Evolutionary conservation across 352 stramenopile genomes (phyloP).

Genomic region (Pythium vanterpoolii): DNA sequence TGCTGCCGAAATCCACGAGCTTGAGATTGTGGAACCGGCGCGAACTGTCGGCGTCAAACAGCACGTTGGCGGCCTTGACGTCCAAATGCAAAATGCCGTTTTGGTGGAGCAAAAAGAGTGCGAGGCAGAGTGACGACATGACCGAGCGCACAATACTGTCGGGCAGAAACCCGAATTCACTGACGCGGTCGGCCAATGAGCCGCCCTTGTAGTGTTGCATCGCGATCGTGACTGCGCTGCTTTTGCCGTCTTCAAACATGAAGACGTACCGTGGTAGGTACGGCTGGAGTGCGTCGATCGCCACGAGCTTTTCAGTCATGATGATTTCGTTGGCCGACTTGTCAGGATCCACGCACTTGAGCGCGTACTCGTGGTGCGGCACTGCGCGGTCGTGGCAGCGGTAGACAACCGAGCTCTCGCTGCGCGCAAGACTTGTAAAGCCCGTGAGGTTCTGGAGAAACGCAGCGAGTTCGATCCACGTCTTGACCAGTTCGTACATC

Average conservation of each 20-base stretch:
- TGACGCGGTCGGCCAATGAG: slow-evolving; percentile 47
- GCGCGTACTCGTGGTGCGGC: slow-evolving; percentile 28
- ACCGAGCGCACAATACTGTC: slow-evolving; percentile 37
- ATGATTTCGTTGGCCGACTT: slow-evolving; percentile 37
- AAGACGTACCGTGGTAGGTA: slow-evolving; percentile 50
- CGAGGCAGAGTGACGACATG: slow-evolving; percentile 41
- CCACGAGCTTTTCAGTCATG: slow-evolving; percentile 39
- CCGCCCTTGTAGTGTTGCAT: slow-evolving; percentile 64
- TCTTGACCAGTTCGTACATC: slow-evolving; percentile 49
- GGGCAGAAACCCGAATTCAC: slow-evolving; percentile 25
- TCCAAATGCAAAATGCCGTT: slow-evolving; percentile 57
- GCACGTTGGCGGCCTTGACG: slow-evolving; percentile 60
- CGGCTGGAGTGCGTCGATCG: slow-evolving; percentile 33
- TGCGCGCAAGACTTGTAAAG: slow-evolving; percentile 46
- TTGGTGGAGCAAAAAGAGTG: slow-evolving; percentile 46
- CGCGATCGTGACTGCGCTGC: slow-evolving; percentile 48
- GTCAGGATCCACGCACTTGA: slow-evolving; percentile 45
- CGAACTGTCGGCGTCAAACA: slow-evolving; percentile 44
- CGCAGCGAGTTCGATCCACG: slow-evolving; percentile 49
- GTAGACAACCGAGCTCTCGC: slow-evolving; percentile 54
- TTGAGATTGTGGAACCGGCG: slow-evolving; percentile 50
- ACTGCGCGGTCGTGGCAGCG: slow-evolving; percentile 37
- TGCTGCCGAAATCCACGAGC: slow-evolving; percentile 67
- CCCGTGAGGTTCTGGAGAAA: slow-evolving; percentile 48
- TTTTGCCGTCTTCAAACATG: slow-evolving; percentile 54